Conservation (phyloP, 768 basidiomycete genomes). For the Lentinula sp. region DNA sequence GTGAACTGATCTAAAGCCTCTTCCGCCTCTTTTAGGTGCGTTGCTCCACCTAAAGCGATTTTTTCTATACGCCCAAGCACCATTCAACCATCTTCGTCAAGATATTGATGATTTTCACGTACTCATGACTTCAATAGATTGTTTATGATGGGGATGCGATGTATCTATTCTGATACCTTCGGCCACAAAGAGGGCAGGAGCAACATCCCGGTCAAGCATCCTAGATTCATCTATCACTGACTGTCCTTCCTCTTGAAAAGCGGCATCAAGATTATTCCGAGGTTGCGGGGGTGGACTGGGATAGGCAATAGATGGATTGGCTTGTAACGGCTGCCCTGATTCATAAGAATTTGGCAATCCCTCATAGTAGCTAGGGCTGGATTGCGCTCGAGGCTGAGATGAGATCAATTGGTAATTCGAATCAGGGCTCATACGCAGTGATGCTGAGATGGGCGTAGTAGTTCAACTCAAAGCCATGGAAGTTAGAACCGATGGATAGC, state of each 20-base stretch:
- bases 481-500: not conserved
- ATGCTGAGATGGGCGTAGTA: not conserved
- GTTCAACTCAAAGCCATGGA: not conserved
- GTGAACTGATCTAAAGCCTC: not conserved
- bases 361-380: not conserved
- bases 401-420: not conserved
- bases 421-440: slow-evolving; percentile 1
- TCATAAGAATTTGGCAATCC: not conserved
- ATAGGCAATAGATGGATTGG: not conserved
- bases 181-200: not conserved
- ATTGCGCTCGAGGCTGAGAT: not conserved
- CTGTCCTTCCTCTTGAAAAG: not conserved
- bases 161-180: not conserved
- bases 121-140: not conserved
- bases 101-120: not conserved
- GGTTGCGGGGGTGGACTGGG: not conserved
- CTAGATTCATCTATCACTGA: not conserved
- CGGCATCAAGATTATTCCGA: not conserved
- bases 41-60: not conserved
- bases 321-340: not conserved
- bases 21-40: slow-evolving; percentile 2
- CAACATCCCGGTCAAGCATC: slow-evolving; percentile 2
- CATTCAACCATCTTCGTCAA: not conserved
- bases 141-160: not conserved
- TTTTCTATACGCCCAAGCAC: not conserved